phyloP scores from a whole-genome alignment of 2,329 filamentous ascomycete species.

The Penicillium sp. region DNA sequence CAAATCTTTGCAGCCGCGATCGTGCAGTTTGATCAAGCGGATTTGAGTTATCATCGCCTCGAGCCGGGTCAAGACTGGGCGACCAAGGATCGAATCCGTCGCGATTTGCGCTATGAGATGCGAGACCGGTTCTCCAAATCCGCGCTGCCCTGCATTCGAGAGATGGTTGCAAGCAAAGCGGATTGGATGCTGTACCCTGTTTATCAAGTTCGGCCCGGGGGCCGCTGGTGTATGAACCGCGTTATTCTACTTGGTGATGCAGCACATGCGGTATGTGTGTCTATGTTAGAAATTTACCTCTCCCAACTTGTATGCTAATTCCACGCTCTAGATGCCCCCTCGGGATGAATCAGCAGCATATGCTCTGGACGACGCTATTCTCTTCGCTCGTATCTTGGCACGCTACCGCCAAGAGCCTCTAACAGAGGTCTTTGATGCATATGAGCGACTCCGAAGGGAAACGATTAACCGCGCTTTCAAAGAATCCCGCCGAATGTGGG shows the following conservation, averaged over 20 bases:
- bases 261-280: slow-evolving; percentile 51
- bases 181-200: slow-evolving; percentile 55
- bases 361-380: slow-evolving; percentile 53
- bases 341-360: slow-evolving; percentile 54
- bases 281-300: background rate
- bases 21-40: slow-evolving; percentile 43
- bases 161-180: slow-evolving; percentile 42
- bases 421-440: slow-evolving; percentile 43
- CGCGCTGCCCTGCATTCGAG: slow-evolving; percentile 45
- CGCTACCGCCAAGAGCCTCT: slow-evolving; percentile 43
- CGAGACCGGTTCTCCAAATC: slow-evolving; percentile 44
- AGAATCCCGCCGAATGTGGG: slow-evolving; percentile 47
- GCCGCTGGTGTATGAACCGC: slow-evolving; percentile 49
- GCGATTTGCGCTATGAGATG: slow-evolving; percentile 45
- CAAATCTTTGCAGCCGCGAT: slow-evolving; percentile 50
- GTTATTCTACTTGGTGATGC: slow-evolving; percentile 54
- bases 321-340: slow-evolving; percentile 51
- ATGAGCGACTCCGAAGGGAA: slow-evolving; percentile 46
- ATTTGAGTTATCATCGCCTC: slow-evolving; percentile 33
- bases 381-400: slow-evolving; percentile 49
- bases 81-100: slow-evolving; percentile 42
- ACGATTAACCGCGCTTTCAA: slow-evolving; percentile 49
- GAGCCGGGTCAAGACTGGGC: slow-evolving; percentile 43
- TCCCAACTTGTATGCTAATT: background rate
- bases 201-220: slow-evolving; percentile 47